phyloP scores from a whole-genome alignment of 1,284 basidiomycete genomes.

The Blastosporella zonata region DNA sequence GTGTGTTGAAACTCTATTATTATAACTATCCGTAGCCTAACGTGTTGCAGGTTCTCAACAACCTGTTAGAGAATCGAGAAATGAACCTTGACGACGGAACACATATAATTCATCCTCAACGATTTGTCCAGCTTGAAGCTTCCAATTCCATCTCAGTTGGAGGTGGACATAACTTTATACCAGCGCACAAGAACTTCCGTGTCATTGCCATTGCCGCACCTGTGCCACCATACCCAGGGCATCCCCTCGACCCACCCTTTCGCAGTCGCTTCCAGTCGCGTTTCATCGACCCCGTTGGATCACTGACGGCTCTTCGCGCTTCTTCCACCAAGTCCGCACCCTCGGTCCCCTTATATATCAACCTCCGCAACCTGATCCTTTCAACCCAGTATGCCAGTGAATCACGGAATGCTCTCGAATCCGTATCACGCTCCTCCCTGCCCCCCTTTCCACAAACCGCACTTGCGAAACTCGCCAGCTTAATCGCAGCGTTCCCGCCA shows the following conservation, averaged over 20 bases:
- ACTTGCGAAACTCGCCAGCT: constrained; percentile 44
- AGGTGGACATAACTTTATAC: constrained; percentile 45
- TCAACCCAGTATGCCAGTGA: constrained; percentile 62
- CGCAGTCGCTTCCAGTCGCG: constrained; percentile 67
- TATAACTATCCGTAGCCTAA: not conserved
- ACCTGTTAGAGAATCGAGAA: constrained; percentile 65
- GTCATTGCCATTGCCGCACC: constrained; percentile 65
- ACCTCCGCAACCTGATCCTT: constrained; percentile 53
- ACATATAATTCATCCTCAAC: constrained; percentile 66
- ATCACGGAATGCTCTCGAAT: constrained; percentile 47
- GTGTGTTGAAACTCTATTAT: constrained; percentile 24
- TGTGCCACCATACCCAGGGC: constrained; percentile 63
- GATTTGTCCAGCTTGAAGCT: constrained; percentile 47
- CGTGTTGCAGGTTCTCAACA: constrained; percentile 51
- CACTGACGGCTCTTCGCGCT: constrained; percentile 44
- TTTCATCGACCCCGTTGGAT: constrained; percentile 58
- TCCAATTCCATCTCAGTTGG: constrained; percentile 25
- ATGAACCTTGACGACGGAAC: constrained; percentile 72
- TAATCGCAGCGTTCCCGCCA: constrained; percentile 49
- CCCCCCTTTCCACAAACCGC: constrained; percentile 65
- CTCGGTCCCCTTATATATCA: constrained; percentile 32
- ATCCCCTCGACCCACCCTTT: constrained; percentile 67
- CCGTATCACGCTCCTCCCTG: constrained; percentile 47
- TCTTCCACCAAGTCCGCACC: constrained; percentile 9
- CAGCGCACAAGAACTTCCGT: constrained; percentile 61